phyloP scores from a whole-genome alignment of 2,329 filamentous ascomycete species.

The Beauveria brongniartii region DNA sequence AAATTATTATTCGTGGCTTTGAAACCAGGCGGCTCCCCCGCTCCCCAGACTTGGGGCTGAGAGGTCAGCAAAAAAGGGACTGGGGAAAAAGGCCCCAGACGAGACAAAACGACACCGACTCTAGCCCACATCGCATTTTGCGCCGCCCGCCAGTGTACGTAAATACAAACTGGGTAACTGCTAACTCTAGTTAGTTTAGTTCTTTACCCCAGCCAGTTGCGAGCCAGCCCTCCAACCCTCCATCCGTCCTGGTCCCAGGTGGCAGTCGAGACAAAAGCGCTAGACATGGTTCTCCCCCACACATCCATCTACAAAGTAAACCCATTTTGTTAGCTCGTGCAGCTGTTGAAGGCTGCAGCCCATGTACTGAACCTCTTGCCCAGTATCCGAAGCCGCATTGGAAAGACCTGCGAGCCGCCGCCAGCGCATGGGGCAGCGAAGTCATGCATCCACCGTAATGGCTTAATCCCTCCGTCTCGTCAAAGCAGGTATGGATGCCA shows the following conservation, averaged over 20 bases:
- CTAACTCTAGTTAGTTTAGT: not conserved
- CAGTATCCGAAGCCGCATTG: constrained; percentile 8
- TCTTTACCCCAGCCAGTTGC: not conserved
- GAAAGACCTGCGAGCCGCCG: constrained; percentile 8
- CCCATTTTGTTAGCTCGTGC: not conserved
- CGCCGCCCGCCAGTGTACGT: not conserved
- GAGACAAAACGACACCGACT: not conserved
- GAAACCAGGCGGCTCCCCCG: not conserved
- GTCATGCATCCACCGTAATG: constrained; percentile 8
- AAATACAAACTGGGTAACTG: not conserved
- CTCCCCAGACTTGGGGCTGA: not conserved
- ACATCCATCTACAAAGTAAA: constrained; percentile 3
- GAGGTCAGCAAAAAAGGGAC: not conserved
- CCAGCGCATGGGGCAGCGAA: constrained; percentile 6
- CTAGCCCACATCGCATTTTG: constrained; percentile 1
- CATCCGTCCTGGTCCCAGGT: not conserved
- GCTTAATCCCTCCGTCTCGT: constrained; percentile 1
- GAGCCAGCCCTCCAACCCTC: too few species aligned
- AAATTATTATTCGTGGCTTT: not conserved
- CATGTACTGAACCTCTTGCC: not conserved
- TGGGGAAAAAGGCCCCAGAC: not conserved
- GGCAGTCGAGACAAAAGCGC: constrained; percentile 2
- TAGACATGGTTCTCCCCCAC: constrained; percentile 5
- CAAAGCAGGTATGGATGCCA: not conserved
- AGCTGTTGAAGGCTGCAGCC: not conserved